phyloP scores from a whole-genome alignment of 2,329 filamentous ascomycete genomes.

The Pyrenophora tritici-repentis region DNA sequence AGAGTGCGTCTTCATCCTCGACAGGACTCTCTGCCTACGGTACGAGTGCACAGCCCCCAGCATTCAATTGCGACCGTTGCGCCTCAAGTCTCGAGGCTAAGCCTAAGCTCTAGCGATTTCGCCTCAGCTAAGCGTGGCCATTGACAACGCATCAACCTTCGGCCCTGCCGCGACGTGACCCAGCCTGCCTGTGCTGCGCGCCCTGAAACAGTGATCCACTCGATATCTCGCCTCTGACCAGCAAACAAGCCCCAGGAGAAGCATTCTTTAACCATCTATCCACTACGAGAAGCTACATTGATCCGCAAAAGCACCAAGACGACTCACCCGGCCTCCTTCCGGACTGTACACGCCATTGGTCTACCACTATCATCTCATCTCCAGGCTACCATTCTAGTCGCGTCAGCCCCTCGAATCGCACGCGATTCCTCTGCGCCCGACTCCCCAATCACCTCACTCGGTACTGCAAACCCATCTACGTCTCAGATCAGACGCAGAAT shows the following conservation, averaged over 20 bases:
- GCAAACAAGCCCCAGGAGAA: constrained; percentile 39
- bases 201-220: constrained; percentile 37
- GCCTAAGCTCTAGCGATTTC: constrained; percentile 40
- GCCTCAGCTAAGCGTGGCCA: constrained; percentile 48
- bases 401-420: constrained; percentile 31
- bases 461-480: constrained; percentile 19
- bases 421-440: constrained; percentile 9
- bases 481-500: constrained; percentile 15
- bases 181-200: constrained; percentile 31
- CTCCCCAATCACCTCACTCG: neutral
- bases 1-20: constrained; percentile 31
- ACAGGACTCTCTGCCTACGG: constrained; percentile 21
- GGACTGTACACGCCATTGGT: constrained; percentile 28
- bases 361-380: constrained; percentile 38
- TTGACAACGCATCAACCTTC: constrained; percentile 52
- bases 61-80: constrained; percentile 33
- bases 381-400: constrained; percentile 44
- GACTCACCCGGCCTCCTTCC: constrained; percentile 28
- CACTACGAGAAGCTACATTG: constrained; percentile 2
- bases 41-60: constrained; percentile 42
- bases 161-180: constrained; percentile 46
- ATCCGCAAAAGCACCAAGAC: constrained; percentile 3
- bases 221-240: constrained; percentile 36
- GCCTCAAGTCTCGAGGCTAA: constrained; percentile 39
- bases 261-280: constrained; percentile 11